Conservation (phyloP, 257 asterid genomes). For the Nicotiana undulata region DNA sequence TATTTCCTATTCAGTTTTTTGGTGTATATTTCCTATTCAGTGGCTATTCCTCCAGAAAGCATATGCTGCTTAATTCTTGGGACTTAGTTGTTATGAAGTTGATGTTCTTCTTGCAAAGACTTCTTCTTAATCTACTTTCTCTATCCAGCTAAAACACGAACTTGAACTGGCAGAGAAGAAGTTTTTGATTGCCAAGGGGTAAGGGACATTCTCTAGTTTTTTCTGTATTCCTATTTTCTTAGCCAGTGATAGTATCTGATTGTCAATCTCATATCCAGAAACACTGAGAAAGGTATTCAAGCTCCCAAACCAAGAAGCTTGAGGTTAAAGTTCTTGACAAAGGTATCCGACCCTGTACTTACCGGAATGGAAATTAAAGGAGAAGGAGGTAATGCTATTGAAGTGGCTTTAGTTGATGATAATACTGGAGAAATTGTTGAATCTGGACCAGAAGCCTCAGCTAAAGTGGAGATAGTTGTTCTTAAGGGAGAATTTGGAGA, state of each 20-base stretch:
- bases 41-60: background rate
- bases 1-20: background rate
- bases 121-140: background rate
- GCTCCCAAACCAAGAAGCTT: constrained; percentile 14
- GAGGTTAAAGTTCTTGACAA: constrained; percentile 28
- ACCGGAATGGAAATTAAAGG: constrained; percentile 38
- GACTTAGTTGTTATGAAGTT: background rate
- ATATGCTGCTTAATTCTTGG: background rate
- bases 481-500: constrained; percentile 24
- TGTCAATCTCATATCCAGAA: constrained; percentile 12
- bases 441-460: constrained; percentile 30
- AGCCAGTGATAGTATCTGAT: background rate
- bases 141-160: constrained; percentile 14
- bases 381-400: constrained; percentile 14
- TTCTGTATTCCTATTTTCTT: background rate
- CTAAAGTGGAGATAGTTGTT: constrained; percentile 29
- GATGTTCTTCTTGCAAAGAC: background rate
- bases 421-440: constrained; percentile 22
- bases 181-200: constrained; percentile 13
- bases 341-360: constrained; percentile 19
- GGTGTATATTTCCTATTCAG: background rate
- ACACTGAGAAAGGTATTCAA: constrained; percentile 4
- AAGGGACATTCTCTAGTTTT: background rate
- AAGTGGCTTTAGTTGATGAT: constrained; percentile 32
- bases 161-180: constrained; percentile 8